These are phyloP conservation scores for Penicillium soppii DNA, from an alignment of 495 filamentous ascomycete species.

Conservation along the genomic window DNA sequence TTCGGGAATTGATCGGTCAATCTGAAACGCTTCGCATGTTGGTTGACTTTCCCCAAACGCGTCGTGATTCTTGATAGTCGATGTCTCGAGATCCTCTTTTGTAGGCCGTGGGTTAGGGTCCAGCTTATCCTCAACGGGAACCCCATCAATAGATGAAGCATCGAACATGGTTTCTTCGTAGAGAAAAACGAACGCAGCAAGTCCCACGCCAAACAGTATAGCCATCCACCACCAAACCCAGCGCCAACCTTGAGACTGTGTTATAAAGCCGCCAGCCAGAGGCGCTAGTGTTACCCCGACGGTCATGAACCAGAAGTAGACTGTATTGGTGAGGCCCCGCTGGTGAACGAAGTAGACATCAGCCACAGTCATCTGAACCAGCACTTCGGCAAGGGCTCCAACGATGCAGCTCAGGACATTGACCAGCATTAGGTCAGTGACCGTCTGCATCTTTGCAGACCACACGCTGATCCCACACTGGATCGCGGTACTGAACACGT, in stretches of 20 bases:
- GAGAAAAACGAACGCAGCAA: slow-evolving; percentile 15
- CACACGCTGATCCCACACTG: slow-evolving; percentile 40
- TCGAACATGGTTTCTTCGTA: slow-evolving; percentile 22
- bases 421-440: slow-evolving; percentile 34
- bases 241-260: slow-evolving; percentile 43
- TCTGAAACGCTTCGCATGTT: background rate
- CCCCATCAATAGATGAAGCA: slow-evolving; percentile 4
- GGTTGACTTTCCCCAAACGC: background rate
- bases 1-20: slow-evolving; percentile 16
- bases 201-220: slow-evolving; percentile 37
- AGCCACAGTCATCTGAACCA: slow-evolving; percentile 30
- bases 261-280: slow-evolving; percentile 45
- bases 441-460: slow-evolving; percentile 36
- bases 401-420: slow-evolving; percentile 36
- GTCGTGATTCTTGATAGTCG: background rate
- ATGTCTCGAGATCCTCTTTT: slow-evolving; percentile 8
- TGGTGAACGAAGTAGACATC: slow-evolving; percentile 52
- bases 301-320: slow-evolving; percentile 35
- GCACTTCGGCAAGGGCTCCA: slow-evolving; percentile 28
- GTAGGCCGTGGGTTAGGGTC: background rate
- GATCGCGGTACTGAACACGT: slow-evolving; percentile 35
- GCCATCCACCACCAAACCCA: slow-evolving; percentile 53
- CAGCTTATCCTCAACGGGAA: slow-evolving; percentile 5
- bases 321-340: slow-evolving; percentile 38
- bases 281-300: slow-evolving; percentile 35